Base-by-base conservation (phyloP, 139 green algal species). In the Picochlorum sp. region DNA sequence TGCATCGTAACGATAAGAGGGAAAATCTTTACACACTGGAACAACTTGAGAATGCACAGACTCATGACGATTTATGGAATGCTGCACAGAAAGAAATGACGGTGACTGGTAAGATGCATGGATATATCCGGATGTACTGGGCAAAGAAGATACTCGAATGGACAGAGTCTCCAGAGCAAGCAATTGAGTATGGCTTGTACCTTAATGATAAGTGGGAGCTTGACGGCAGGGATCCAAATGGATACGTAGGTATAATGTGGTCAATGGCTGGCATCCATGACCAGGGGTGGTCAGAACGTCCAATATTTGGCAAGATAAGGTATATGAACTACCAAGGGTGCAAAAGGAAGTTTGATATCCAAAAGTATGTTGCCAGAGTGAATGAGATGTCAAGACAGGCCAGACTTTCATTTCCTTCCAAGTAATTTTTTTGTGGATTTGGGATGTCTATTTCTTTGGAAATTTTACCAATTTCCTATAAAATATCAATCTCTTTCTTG, bases 71-170 rank as follows among this genome's bases (percentile, higher is more conserved):
- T 55, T 75, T 96, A 57, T 96, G 89, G 89, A 96, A 96, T 68
- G 88, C 88, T n/a, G 70, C 78, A 12, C 91, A 98, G 75, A 59
- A 76, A 44, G 87, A 98, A 82, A 83, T 97, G 80, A 65, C 89
- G 58, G 65, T 88, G 62, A 32, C 60, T 4, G 91, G 91, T 61
- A 97, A 96, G 79, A 97, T 98, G 89, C 90, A 97, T 72, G 91
- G 91, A 62, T 98, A 94, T 79, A 92, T 97, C 85, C 80, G 85
- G 37, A 97, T 97, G 90, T 97, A 97, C 75, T 97, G 90, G 89
- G 85, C 84, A 37, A 97, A 97, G 72, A 97, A 97, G 55, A 96
- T 97, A 18, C 76, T 97, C 31, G 90, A 96, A 77, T 97, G 90
- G 90, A 95, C 84, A 0, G 30, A 55, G 2, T 70, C 35, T 1